Base-by-base conservation (phyloP, 495 filamentous ascomycete genomes). In the Sabuloglossum arenarium region DNA sequence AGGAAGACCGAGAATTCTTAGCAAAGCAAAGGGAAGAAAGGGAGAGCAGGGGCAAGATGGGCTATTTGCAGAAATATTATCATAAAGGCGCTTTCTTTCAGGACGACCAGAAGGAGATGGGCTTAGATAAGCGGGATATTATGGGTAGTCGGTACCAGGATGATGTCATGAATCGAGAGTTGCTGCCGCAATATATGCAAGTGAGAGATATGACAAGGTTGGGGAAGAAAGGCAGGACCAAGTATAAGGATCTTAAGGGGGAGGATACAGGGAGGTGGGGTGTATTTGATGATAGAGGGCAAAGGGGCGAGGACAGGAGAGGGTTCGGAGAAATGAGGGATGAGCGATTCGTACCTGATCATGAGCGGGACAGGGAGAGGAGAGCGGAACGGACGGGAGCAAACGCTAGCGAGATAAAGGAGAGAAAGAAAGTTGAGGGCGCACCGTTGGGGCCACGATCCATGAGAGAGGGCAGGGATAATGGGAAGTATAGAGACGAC, bases 51-150 rank as follows among this genome's bases (percentile, higher is more conserved):
- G 91, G 89, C 42, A 84, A 94, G 73, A 85, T 89, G 72, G 75
- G 75, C 0, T 96, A 79, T 66, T 86, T 97, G 86, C 89, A 94
- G 66, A 89, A 90, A 66, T 97, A 96, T 69, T 88, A 83, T 66
- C 91, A 99, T 73, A 90, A 88, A 73, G 91, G 91, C 52, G 91
- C 91, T 25, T 98, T 96, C 71, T 97, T 84, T 70, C 81, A 81
- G 56, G 88, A 89, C 39, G 87, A 90, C 59, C 72, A 76, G 29
- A 79, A 82, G 59, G 75, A 75, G 16, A 77, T 82, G 65, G 86
- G 82, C 24, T 67, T 97, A 60, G 81, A 81, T 63, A 68, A 78
- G 64, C 69, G 89, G 37, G 84, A 91, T 67, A 70, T 94, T 53
- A 90, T 90, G 79, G 87, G 87, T 16, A 72, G 80, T 6, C 66